A percentile compares a stretch with the other conserved stretches of the same genome.
Evolutionary conservation across 305 asterid species (phyloP).

Genomic region (Solanum hybrid): DNA sequence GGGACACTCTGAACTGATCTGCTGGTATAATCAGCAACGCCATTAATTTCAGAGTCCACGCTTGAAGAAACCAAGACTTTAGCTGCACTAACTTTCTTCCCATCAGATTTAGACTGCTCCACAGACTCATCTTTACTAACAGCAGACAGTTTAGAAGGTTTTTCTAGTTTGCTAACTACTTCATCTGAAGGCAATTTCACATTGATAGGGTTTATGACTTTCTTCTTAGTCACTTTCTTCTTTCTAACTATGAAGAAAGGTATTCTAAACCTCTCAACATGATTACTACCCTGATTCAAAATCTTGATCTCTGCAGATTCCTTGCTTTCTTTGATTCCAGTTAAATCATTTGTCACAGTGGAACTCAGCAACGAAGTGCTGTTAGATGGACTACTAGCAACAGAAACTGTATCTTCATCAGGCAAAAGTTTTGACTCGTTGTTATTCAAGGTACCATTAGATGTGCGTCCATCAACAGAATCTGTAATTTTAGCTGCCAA

Average conservation of each 20-base stretch:
- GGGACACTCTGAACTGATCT: constrained; percentile 5
- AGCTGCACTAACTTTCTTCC: constrained; percentile 22
- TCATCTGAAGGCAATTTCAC: constrained; percentile 12
- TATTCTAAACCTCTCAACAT: constrained; percentile 13
- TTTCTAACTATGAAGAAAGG: constrained; percentile 19
- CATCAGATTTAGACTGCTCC: constrained; percentile 15
- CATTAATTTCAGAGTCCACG: constrained; percentile 1
- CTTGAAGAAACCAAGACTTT: constrained; percentile 13
- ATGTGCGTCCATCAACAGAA: constrained; percentile 17
- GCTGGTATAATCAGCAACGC: constrained; percentile 12
- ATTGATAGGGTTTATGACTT: constrained; percentile 16
- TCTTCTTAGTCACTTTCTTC: constrained; percentile 20
- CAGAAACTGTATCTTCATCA: background rate
- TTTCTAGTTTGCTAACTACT: constrained; percentile 6
- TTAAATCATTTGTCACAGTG: constrained; percentile 4
- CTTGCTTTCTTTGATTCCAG: constrained; percentile 11
- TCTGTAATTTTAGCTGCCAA: constrained; percentile 14
- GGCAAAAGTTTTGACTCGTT: background rate
- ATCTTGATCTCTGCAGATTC: constrained; percentile 9
- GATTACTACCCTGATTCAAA: constrained; percentile 14
- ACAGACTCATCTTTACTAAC: constrained; percentile 19
- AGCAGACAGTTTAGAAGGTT: constrained; percentile 12
- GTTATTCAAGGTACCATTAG: constrained; percentile 2
- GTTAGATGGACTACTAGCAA: background rate
- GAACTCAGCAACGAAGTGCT: background rate